phyloP scores from a whole-genome alignment of 1,139 yeast species.

The Nadsonia commutata region DNA sequence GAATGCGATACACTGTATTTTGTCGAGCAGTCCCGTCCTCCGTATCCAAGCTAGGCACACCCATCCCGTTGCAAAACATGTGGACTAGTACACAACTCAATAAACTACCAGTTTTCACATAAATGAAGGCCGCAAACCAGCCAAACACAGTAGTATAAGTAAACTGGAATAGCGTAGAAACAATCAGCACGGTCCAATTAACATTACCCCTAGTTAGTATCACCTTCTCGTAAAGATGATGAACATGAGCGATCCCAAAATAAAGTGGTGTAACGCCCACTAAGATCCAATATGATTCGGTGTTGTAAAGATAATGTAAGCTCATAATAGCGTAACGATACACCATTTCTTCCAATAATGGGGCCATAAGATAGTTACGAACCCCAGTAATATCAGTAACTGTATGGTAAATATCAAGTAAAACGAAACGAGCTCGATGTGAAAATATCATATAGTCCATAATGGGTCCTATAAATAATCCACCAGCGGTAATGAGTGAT shows the following conservation, averaged over 20 bases:
- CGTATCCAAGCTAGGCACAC: constrained; percentile 43
- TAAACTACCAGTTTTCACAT: constrained; percentile 36
- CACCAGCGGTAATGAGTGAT: no score
- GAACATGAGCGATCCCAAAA: constrained; percentile 86
- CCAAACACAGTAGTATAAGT: constrained; percentile 73
- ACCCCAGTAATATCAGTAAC: constrained; percentile 24
- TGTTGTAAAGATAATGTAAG: no score
- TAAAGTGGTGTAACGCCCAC: constrained; percentile 45
- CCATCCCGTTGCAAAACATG: constrained; percentile 60
- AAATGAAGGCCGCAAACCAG: constrained; percentile 48
- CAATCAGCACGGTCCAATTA: constrained; percentile 18
- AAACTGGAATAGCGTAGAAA: constrained; percentile 42
- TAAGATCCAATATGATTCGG: no score
- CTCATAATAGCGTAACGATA: constrained; percentile 52
- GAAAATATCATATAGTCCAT: neutral
- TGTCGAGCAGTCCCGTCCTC: constrained; percentile 10
- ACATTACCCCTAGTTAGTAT: constrained; percentile 11
- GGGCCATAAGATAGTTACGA: constrained; percentile 64
- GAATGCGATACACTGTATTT: constrained; percentile 25
- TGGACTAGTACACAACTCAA: constrained; percentile 58
- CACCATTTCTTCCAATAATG: constrained; percentile 74
- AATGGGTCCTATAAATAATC: neutral
- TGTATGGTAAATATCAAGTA: neutral
- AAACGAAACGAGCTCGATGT: neutral
- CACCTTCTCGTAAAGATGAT: constrained; percentile 56